Percentiles rank a stretch among this genome's conserved stretches.
Evolutionary conservation across 2,329 filamentous ascomycete genomes (phyloP).

Genomic region (Aureobasidium lini): DNA sequence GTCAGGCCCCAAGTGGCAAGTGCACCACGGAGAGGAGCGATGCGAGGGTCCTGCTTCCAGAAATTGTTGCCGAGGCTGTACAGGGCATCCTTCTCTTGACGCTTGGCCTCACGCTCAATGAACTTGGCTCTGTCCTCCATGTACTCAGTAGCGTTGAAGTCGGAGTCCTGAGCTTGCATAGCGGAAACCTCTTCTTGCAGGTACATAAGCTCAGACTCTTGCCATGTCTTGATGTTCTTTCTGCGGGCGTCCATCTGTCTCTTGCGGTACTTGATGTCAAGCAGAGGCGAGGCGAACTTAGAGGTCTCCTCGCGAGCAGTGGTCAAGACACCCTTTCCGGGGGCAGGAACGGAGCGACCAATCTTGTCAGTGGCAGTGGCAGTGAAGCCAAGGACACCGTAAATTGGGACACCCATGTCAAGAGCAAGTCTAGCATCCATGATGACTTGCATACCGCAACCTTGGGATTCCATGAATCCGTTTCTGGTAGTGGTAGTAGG

Average conservation of each 20-base stretch:
- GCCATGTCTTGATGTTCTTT: conserved; percentile 92
- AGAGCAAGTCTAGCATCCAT: conserved; percentile 95
- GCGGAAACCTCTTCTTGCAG: conserved; percentile 87
- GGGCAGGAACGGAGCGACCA: conserved; percentile 90
- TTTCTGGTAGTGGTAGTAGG: conserved; percentile 94
- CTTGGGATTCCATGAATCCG: conserved; percentile 99
- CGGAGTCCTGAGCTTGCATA: conserved; percentile 69
- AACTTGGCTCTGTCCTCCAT: conserved; percentile 75
- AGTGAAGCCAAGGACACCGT: conserved; percentile 87
- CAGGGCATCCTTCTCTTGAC: conserved; percentile 89
- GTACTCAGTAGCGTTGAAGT: conserved; percentile 78
- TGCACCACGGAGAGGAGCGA: conserved; percentile 90
- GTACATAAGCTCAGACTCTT: conserved; percentile 88
- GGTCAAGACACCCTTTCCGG: conserved; percentile 92
- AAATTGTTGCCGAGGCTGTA: conserved; percentile 95
- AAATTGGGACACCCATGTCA: conserved; percentile 97
- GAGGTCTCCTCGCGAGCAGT: conserved; percentile 84
- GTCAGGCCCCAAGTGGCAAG: conserved; percentile 97
- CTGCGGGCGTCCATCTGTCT: conserved; percentile 90
- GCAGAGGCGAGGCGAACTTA: conserved; percentile 89
- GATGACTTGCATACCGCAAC: conserved; percentile 95
- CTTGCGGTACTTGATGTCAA: conserved; percentile 96
- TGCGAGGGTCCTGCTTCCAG: conserved; percentile 92
- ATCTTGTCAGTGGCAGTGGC: conserved; percentile 99
- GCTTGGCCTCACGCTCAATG: conserved; percentile 77